Conservation (phyloP, 345 rosid species). For the Sisymbrium altissimum region DNA sequence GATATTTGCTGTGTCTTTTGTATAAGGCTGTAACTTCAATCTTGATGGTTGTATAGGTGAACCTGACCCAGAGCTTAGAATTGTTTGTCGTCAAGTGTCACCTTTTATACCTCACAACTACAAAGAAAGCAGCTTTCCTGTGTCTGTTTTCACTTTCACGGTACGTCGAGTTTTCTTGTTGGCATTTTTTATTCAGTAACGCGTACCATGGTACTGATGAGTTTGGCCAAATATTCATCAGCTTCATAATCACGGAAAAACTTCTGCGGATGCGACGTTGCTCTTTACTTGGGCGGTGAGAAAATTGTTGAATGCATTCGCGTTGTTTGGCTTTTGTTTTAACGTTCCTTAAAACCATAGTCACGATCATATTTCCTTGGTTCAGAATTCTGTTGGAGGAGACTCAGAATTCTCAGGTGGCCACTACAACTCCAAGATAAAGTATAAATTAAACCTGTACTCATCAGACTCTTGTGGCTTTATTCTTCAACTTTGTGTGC, state of each 20-base stretch:
- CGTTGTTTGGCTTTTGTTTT: not conserved
- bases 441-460: slow-evolving; percentile 36
- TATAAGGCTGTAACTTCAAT: not conserved
- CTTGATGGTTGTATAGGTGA: slow-evolving; percentile 52
- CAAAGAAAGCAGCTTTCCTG: slow-evolving; percentile 91
- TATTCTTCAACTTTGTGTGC: slow-evolving; percentile 2
- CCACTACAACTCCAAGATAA: slow-evolving; percentile 68
- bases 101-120: slow-evolving; percentile 93
- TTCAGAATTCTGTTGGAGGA: slow-evolving; percentile 94
- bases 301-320: not conserved
- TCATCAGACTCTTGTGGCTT: not conserved
- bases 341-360: not conserved
- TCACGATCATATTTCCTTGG: not conserved
- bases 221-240: slow-evolving; percentile 30
- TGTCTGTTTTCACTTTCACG: slow-evolving; percentile 75
- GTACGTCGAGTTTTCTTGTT: slow-evolving; percentile 37
- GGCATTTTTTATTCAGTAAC: not conserved
- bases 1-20: not conserved
- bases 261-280: slow-evolving; percentile 64
- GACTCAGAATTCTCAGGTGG: slow-evolving; percentile 75
- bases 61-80: slow-evolving; percentile 86
- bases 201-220: slow-evolving; percentile 24
- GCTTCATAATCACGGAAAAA: slow-evolving; percentile 70
- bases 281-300: slow-evolving; percentile 98
- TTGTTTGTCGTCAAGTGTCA: slow-evolving; percentile 86